These are phyloP conservation scores for Panicum virgatum DNA, from an alignment of 202 grass and related monocot genomes.

Conservation along the genomic window DNA sequence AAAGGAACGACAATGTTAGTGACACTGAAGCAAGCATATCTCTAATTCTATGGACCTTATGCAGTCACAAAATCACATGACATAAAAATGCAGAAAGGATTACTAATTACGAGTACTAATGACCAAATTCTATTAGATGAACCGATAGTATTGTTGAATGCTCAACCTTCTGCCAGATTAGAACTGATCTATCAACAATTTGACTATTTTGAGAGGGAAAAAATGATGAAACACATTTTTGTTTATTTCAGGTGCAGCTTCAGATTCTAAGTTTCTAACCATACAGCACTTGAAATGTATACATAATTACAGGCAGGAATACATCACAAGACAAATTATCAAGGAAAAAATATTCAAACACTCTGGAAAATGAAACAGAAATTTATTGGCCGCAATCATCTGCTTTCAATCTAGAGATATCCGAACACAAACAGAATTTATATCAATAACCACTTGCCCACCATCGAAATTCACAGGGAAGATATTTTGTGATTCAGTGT, in stretches of 20 bases:
- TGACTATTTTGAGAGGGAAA: background rate
- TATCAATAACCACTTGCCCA: no score
- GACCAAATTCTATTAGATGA: background rate
- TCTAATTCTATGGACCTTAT: no score
- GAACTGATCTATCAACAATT: background rate
- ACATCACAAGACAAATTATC: background rate
- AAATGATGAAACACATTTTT: background rate
- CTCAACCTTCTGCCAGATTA: background rate
- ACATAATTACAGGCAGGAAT: background rate
- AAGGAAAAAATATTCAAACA: background rate
- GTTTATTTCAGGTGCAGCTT: background rate
- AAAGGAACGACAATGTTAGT: background rate
- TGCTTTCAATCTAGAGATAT: background rate
- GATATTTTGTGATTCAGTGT: no score
- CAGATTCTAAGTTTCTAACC: background rate
- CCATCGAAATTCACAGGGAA: no score
- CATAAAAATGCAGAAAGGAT: background rate
- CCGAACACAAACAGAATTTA: background rate
- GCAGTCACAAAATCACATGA: background rate
- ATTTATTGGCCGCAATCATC: background rate
- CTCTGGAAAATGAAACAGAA: background rate
- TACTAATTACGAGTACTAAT: background rate
- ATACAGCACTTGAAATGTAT: background rate
- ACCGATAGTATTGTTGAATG: background rate
- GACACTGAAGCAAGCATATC: background rate